Base-by-base conservation (phyloP, 2,329 filamentous ascomycete genomes). In the Trichoderma sp. region DNA sequence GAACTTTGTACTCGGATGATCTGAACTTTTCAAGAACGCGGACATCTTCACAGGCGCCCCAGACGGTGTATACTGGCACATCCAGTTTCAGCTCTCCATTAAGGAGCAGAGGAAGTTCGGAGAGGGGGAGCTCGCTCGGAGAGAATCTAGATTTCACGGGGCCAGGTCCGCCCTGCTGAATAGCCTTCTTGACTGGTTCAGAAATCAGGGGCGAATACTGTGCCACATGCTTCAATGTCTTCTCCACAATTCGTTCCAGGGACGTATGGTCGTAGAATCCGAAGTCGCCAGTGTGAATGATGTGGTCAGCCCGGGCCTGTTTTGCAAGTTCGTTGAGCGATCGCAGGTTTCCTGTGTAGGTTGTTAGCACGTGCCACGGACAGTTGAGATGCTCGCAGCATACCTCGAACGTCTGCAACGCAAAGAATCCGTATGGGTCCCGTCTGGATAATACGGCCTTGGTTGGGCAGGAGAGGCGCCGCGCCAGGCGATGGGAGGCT, bases 1-100 rank as follows among this genome's bases (percentile, higher is more conserved):
- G 90, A 51, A 99, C 92, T 84, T 97, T 98, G 84, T 99, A 99
- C 83, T 99, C 96, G 73, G 93, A 93, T 14, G 96, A 97, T 72
- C 96, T 89, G 82, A 99, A 97, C 84, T 97, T 97, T 82, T 99
- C 96, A 76, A 99, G 82, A 32, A 99, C 96, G 69, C 96, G 91
- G 24, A 99, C 96, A 85, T 99, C 96, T 82, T 99, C 96, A 78
- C 96, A 99, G 59, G 96, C 96, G 78, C 96, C 96, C 96, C 96
- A 99, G 46, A 99, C 96, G 51, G 96, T 99, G 83, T 97, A 98
- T 68, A 99, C 96, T 0, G 96, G 96, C 69, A 99, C 91, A 71
- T 99, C 94, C 69, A 99, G 89, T 77, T 93, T 97, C 77, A 96
- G 86, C 73, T 91, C 91, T 79, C 94, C 94, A 81, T 89, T 92